Base-by-base conservation (phyloP, 192 early-diverging fungal genomes). In the Helicostylum pulchrum region DNA sequence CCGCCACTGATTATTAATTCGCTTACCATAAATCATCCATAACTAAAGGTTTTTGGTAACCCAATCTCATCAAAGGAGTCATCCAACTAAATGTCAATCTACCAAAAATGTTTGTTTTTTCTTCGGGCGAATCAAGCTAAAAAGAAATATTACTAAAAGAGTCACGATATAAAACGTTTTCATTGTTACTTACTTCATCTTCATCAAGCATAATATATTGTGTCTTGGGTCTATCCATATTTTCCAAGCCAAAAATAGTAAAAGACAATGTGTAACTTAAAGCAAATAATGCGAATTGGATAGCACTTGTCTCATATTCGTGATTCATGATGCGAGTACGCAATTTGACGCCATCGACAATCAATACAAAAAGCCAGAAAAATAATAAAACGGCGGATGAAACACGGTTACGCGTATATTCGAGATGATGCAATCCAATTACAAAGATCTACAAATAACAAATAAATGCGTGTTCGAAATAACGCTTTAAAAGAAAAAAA, bases 21-120 rank as follows among this genome's bases (percentile, higher is more conserved):
- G 43, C 43, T 60, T 60, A 68, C 80, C 79, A 94, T 57, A 94
- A 64, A 71, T 97, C 95, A 10, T 85, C 85, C 69, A 83, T 78
- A 0, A 74, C 78, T 56, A 95, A 77, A 23, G 86, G 89, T 69
- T 93, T 91, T 31, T 75, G 66, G 60, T 85, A 87, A 3, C 94
- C 94, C 36, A 88, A 74, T 55, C 88, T 85, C 76, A 99, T 90
- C 66, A 97, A 69, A 14, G 86, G 83, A 36, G 89, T 87, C 85
- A 99, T 90, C 96, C 96, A 99, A 23, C 85, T 75, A 77, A 97
- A 99, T 1, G 88, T 85, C 3, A 94, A 65, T 31, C 80, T 81
- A 42, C 90, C 91, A 64, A 95, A 95, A n/a, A 98, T 84, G 67
- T 92, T 91, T 51, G 94, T 87, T 9, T 76, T 83, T 20, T 85